These are phyloP conservation scores for Fragaria iinumae DNA, from an alignment of 306 rosid species.

Conservation along the genomic window DNA sequence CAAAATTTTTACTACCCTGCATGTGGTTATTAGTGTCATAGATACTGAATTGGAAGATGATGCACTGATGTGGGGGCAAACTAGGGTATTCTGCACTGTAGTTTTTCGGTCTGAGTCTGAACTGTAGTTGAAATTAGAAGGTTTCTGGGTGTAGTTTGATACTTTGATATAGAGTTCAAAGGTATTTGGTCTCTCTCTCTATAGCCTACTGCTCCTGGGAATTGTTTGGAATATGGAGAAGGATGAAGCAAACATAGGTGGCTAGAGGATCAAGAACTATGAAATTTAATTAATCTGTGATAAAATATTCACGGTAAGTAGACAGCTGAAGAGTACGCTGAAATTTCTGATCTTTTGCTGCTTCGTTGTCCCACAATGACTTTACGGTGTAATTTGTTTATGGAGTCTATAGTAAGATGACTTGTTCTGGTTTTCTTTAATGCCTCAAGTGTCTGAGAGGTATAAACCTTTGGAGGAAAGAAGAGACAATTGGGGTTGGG, in stretches of 20 bases:
- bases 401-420: background rate
- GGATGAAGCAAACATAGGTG: background rate
- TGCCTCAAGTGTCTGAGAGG: background rate
- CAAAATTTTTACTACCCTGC: constrained; percentile 1
- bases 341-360: background rate
- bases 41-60: background rate
- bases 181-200: background rate
- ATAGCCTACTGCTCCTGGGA: background rate
- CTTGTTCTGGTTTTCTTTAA: background rate
- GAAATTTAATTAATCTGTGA: background rate
- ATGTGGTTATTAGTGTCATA: background rate
- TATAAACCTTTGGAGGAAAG: background rate
- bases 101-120: background rate
- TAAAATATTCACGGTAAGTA: background rate
- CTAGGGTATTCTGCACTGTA: background rate
- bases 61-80: background rate
- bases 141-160: background rate
- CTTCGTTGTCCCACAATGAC: background rate
- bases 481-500: background rate
- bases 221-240: background rate
- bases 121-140: background rate
- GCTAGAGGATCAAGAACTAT: background rate
- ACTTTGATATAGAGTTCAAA: background rate
- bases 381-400: background rate
- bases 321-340: background rate